Percentiles rank a stretch among this genome's conserved stretches.
phyloP scores from a whole-genome alignment of 2,329 filamentous ascomycete genomes.

The Pseudogymnoascus sp. region DNA sequence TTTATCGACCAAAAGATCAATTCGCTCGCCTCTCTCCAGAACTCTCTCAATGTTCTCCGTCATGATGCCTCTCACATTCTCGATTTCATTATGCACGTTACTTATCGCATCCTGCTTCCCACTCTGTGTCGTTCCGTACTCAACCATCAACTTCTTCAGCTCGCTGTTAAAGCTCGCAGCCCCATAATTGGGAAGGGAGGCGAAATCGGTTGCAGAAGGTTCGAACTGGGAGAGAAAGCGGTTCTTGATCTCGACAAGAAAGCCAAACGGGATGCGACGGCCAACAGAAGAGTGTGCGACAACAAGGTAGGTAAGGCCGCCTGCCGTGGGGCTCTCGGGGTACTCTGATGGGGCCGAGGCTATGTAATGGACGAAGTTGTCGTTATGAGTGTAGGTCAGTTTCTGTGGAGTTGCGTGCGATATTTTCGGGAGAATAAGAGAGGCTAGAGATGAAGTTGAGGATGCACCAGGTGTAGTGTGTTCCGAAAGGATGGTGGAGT shows the following conservation, averaged over 20 bases:
- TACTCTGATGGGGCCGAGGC: conserved; percentile 70
- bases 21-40: conserved; percentile 82
- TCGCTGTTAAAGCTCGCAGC: conserved; percentile 78
- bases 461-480: conserved; percentile 81
- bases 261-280: conserved; percentile 86
- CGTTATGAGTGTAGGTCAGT: conserved; percentile 87
- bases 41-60: conserved; percentile 89
- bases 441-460: conserved; percentile 78
- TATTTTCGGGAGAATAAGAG: conserved; percentile 93
- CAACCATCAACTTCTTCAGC: conserved; percentile 70
- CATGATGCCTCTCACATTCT: conserved; percentile 89
- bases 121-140: conserved; percentile 71
- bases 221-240: conserved; percentile 72
- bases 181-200: conserved; percentile 77
- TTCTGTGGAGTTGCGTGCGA: conserved; percentile 73
- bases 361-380: conserved; percentile 93
- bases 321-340: conserved; percentile 51
- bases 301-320: conserved; percentile 85
- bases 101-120: conserved; percentile 74
- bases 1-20: conserved; percentile 92
- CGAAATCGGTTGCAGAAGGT: conserved; percentile 61
- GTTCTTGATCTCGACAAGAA: conserved; percentile 81
- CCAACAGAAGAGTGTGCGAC: conserved; percentile 75
- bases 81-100: conserved; percentile 82
- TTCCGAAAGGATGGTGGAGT: conserved; percentile 87